These are phyloP conservation scores for Pythium graminicola DNA, from an alignment of 352 stramenopile genomes.

Conservation along the genomic window DNA sequence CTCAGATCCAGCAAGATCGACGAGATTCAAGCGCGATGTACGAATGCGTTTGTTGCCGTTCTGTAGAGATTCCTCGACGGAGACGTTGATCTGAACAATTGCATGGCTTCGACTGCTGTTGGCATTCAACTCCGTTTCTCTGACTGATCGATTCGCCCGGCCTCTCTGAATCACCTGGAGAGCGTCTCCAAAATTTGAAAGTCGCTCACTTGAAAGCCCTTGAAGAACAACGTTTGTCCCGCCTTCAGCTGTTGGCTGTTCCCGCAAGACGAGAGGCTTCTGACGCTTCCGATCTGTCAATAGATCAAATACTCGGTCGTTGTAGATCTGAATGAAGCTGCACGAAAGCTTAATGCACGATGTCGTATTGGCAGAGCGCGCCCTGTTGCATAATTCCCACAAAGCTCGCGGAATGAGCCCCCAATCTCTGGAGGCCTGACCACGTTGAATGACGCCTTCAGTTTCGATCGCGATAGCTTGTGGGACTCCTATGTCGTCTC, in stretches of 20 bases:
- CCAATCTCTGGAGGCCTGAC: conserved; percentile 18
- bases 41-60: conserved; percentile 37
- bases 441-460: background rate
- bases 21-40: conserved; percentile 60
- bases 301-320: conserved; percentile 90
- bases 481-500: conserved; percentile 26
- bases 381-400: conserved; percentile 46
- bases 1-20: conserved; percentile 73
- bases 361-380: conserved; percentile 6
- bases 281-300: conserved; percentile 63
- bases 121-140: conserved; percentile 83
- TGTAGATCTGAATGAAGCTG: conserved; percentile 94
- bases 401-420: conserved; percentile 81
- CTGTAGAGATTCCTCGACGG: conserved; percentile 23
- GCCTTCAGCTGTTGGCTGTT: conserved; percentile 49
- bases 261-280: conserved; percentile 62
- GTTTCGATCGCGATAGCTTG: background rate
- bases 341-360: conserved; percentile 47
- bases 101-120: conserved; percentile 87
- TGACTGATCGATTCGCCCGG: conserved; percentile 53
- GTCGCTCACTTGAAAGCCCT: conserved; percentile 45
- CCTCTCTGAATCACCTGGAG: conserved; percentile 47
- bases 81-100: conserved; percentile 87
- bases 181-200: conserved; percentile 40
- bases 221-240: conserved; percentile 48